Evolutionary conservation across 1,139 yeast genomes (phyloP), one percentile per base, ranked within the genome.

Genomic region (Scheffersomyces stambukii): DNA sequence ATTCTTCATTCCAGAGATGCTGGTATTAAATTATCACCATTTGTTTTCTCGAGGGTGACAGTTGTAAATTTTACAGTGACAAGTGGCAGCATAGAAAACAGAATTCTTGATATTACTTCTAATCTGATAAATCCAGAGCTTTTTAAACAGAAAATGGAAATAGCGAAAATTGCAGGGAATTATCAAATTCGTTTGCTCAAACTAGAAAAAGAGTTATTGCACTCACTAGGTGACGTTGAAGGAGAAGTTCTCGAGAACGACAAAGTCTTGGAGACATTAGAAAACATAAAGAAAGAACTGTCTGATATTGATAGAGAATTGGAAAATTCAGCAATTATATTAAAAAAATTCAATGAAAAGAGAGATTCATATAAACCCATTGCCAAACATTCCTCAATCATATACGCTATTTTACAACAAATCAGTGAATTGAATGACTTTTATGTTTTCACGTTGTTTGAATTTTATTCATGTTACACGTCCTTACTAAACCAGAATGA

Each of bases 1-100:
- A 70, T 63, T 23, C 52, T 89, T 25, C 70, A 75, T 38, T 73
- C 95, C 0, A 70, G 70, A 25, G 88, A 84, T 46, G 64, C 81
- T 0, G 53, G 64, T 2, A 50, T 70, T 2, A 31, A 22, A 0
- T 48, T 82, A 3, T 56, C 81, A 0, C 63, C 81, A 3, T 81
- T 73, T 46, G 65, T 86, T 9, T 48, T 69, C 6, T 67, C 89
- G 12, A 62, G 94, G 38, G 72, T 83, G 5, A 60, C 77, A 1
- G 44, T 78, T 6, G 65, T 85, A 15, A 86, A 85, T 51, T 89
- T 81, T 52, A 70, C 91, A 0, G 60, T 83, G 13, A 83, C 95
- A 0, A 61, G 71, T 27, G 73, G 77, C 26, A 78, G 81, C 30
- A 60, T 89, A 32, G 80, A 81, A 35, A 66, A 70, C 21, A 81